Base-by-base conservation (phyloP, 108 stramenopile genomes). In the Skeletonema potamos region DNA sequence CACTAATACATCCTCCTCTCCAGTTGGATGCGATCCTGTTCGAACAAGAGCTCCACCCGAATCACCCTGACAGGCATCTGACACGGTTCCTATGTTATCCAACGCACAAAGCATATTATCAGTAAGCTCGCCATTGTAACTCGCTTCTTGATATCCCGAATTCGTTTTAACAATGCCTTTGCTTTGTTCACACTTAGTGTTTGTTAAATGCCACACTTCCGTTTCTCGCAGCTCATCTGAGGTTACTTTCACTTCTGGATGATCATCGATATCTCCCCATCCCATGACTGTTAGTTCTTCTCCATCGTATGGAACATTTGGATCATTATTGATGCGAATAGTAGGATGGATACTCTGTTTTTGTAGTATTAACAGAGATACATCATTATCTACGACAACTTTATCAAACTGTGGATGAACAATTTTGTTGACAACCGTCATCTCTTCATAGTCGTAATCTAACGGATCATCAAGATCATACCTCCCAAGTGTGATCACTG, bases 21-120 rank as follows among this genome's bases (percentile, higher is more conserved):
- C 55, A 48, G 37, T 41, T 8, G 29, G 43, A 33, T 58, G 68
- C n/a, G 28, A 36, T 10, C 76, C 76, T 13, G 62, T 51, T 13
- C 27, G 33, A n/a, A 77, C 57, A 41, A 77, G 54, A 1, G 64
- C 28, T 3, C 76, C 76, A 7, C 76, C 76, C 0, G 57, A 59
- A 48, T 77, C 76, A 2, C 76, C 76, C 64, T 77, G 76, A 61
- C 76, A 77, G 6, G 76, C 76, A 60, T 77, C 76, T 43, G 66
- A 68, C 20, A 58, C 62, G n/a, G 29, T 56, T 27, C 68, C 64
- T 28, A 60, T 28, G 8, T 32, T 8, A 63, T 70, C 76, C 15
- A 37, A 26, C 15, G 76, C 76, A 64, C 76, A 77, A 39, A 77
- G 39, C 76, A 77, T 77, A 26, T 57, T 48, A 39, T 70, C 68